Conservation (phyloP, 257 asterid genomes). For the Perilla frutescens region DNA sequence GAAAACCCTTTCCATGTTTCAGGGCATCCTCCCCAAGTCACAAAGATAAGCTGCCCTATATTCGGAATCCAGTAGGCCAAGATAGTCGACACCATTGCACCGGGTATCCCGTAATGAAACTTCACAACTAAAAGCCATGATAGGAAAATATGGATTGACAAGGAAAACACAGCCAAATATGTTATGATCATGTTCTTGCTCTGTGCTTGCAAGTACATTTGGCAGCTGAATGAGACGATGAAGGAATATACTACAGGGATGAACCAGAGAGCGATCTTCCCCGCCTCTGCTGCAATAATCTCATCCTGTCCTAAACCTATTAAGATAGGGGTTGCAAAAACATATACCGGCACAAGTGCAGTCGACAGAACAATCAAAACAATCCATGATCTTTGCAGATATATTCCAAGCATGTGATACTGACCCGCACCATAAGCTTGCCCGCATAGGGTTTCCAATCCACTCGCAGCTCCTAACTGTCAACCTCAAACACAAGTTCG, state of each 20-base stretch:
- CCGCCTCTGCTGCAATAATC: conserved; percentile 52
- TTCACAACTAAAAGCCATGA: conserved; percentile 72
- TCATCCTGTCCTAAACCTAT: conserved; percentile 73
- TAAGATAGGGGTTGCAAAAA: conserved; percentile 62
- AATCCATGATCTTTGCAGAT: conserved; percentile 8
- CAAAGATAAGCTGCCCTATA: conserved; percentile 56
- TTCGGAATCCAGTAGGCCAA: conserved; percentile 79
- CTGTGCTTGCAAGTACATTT: conserved; percentile 81
- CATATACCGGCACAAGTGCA: conserved; percentile 52
- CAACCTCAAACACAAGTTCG: neutral
- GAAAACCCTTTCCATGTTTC: conserved; percentile 86
- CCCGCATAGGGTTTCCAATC: conserved; percentile 78
- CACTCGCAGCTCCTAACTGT: conserved; percentile 87
- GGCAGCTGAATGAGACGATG: conserved; percentile 65
- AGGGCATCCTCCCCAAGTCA: conserved; percentile 64
- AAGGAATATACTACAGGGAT: conserved; percentile 65
- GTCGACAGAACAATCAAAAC: conserved; percentile 50
- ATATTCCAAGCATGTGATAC: conserved; percentile 28
- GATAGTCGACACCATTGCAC: conserved; percentile 69
- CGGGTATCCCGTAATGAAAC: conserved; percentile 56
- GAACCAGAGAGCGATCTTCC: conserved; percentile 60
- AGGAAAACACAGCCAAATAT: conserved; percentile 55
- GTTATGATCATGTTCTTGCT: conserved; percentile 79
- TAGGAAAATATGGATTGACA: conserved; percentile 56
- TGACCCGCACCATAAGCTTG: conserved; percentile 86